These are phyloP conservation scores for Trichoderma aggressivum DNA, from an alignment of 2,329 filamentous ascomycete species.

Conservation along the genomic window DNA sequence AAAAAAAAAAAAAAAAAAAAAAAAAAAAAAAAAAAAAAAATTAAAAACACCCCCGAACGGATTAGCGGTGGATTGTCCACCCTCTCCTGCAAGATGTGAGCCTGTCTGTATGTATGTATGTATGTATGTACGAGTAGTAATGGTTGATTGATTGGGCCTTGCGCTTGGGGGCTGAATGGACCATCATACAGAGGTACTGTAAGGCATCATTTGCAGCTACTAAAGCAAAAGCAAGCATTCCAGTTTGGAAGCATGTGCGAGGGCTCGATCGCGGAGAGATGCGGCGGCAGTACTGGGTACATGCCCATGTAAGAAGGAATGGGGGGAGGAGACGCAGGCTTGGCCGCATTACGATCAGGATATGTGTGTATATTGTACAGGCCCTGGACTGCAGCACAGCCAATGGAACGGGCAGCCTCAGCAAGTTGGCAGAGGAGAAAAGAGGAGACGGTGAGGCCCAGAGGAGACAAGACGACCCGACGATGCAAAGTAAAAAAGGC, in stretches of 20 bases:
- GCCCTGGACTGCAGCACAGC: not conserved
- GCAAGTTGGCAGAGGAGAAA: not conserved
- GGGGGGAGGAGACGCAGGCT: not conserved
- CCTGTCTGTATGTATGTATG: not conserved
- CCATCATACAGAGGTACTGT: too few relatives aligned
- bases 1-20: too few relatives aligned
- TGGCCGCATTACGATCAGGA: not conserved
- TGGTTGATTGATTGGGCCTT: not conserved
- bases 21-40: too few relatives aligned
- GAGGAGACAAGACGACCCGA: not conserved
- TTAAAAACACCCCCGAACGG: not conserved
- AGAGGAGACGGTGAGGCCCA: not conserved
- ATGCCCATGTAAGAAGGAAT: not conserved
- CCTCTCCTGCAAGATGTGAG: not conserved
- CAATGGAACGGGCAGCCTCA: not conserved
- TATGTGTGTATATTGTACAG: not conserved
- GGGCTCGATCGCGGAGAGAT: not conserved
- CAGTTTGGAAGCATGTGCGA: not conserved
- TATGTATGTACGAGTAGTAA: too few relatives aligned
- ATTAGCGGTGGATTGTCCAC: conserved; percentile 2
- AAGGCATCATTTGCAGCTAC: not conserved
- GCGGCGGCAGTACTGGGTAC: not conserved
- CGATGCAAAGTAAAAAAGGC: not conserved
- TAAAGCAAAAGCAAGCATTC: not conserved
- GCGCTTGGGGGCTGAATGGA: not conserved